These are phyloP conservation scores for Pezicula rhizophila DNA, from an alignment of 2,329 filamentous ascomycete genomes.

Conservation along the genomic window DNA sequence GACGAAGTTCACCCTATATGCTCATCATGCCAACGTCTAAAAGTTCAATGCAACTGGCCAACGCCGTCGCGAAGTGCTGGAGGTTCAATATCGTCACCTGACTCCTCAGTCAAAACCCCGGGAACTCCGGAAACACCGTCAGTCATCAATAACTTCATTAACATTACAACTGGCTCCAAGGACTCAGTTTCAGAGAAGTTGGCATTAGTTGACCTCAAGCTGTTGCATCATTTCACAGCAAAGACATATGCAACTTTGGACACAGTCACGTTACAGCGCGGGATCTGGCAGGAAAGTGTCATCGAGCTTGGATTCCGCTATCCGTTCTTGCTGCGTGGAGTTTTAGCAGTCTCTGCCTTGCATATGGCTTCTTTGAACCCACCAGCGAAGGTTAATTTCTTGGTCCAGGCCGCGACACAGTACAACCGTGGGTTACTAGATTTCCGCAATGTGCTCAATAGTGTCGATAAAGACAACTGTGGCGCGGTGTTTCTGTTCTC, in stretches of 20 bases:
- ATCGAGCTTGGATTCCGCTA: constrained; percentile 1
- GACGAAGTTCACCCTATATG: constrained; percentile 6
- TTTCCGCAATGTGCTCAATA: too few species aligned
- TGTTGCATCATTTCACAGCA: constrained; percentile 6
- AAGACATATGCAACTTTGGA: constrained; percentile 5
- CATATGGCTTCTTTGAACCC: constrained; percentile 7
- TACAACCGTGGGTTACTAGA: too few species aligned
- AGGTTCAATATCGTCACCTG: too few species aligned
- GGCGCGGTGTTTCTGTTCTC: too few species aligned
- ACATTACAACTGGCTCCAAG: neutral
- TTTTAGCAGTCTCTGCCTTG: constrained; percentile 5
- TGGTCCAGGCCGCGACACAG: too few species aligned
- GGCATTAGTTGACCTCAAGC: neutral
- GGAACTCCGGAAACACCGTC: neutral
- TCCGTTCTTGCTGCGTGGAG: constrained; percentile 9
- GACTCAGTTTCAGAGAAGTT: neutral
- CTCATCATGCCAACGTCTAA: constrained; percentile 2
- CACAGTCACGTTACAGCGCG: neutral
- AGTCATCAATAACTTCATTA: neutral
- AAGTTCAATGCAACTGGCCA: constrained; percentile 1
- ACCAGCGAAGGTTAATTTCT: too few species aligned
- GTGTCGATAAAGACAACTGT: too few species aligned
- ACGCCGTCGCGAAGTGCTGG: neutral
- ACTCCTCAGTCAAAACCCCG: too few species aligned
- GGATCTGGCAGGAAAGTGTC: constrained; percentile 6